Evolutionary conservation across 192 early-diverging fungal species (phyloP).

Genomic region (Rhizophlyctis rosea): DNA sequence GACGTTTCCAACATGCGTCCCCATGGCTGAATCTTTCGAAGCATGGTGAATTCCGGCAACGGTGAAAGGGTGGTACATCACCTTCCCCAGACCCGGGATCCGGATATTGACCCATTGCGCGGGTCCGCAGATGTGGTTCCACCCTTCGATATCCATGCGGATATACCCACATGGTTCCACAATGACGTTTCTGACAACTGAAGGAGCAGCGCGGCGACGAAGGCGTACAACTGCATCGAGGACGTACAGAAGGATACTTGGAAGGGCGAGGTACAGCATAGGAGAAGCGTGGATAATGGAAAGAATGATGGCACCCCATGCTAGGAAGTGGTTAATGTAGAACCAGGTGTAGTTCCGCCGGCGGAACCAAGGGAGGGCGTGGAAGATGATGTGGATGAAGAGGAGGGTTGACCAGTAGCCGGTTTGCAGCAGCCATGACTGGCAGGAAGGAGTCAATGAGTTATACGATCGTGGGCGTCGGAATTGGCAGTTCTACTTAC

Average conservation of each 20-base stretch:
- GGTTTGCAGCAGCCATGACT: conserved; percentile 13
- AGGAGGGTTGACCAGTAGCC: conserved; percentile 6
- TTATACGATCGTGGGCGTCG: no score
- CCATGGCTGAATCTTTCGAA: no score
- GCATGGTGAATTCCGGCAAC: conserved; percentile 6
- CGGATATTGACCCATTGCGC: conserved; percentile 18
- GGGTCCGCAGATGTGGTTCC: background rate
- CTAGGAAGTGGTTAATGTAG: conserved; percentile 14
- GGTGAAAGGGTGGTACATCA: conserved; percentile 24
- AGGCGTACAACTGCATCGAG: conserved; percentile 8
- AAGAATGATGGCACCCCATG: conserved; percentile 9
- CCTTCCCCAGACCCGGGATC: conserved; percentile 9
- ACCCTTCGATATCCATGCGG: conserved; percentile 19
- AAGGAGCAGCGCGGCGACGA: background rate
- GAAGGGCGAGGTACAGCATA: conserved; percentile 15
- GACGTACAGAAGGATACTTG: conserved; percentile 11
- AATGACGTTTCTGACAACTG: background rate
- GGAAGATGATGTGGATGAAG: conserved; percentile 12
- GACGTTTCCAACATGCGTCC: no score
- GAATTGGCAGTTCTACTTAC: no score
- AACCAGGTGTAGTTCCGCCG: conserved; percentile 15
- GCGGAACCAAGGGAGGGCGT: conserved; percentile 1
- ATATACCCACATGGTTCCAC: conserved; percentile 16
- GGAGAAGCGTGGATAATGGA: conserved; percentile 20
- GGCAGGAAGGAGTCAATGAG: no score